These are phyloP conservation scores for Ilyonectria mors-panacis DNA, from an alignment of 2,329 filamentous ascomycete species.

Conservation along the genomic window DNA sequence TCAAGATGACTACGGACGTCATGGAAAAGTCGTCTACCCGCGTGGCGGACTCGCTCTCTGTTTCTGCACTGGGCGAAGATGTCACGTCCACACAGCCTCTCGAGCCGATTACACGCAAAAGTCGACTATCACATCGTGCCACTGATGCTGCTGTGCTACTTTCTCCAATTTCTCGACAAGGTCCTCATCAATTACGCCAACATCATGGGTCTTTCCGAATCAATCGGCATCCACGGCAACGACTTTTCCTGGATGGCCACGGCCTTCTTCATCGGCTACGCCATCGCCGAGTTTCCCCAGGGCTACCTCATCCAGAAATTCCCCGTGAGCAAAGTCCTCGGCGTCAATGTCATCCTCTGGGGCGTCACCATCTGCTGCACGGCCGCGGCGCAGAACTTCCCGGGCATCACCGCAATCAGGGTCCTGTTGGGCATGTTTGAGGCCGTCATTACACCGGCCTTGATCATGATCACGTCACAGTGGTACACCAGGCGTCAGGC, in stretches of 20 bases:
- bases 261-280: conserved; percentile 51
- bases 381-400: conserved; percentile 58
- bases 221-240: conserved; percentile 50
- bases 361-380: conserved; percentile 60
- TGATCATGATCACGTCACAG: conserved; percentile 63
- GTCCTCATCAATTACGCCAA: conserved; percentile 50
- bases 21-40: background rate
- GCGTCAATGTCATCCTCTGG: conserved; percentile 53
- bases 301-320: conserved; percentile 53
- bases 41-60: background rate
- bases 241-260: conserved; percentile 52
- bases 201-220: conserved; percentile 49
- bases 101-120: conserved; percentile 41
- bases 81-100: conserved; percentile 12
- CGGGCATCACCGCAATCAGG: conserved; percentile 58
- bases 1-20: background rate
- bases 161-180: conserved; percentile 49
- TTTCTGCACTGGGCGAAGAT: conserved; percentile 5
- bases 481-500: conserved; percentile 62
- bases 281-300: conserved; percentile 48
- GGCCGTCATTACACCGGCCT: conserved; percentile 64
- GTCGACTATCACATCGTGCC: conserved; percentile 47
- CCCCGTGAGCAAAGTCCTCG: conserved; percentile 53
- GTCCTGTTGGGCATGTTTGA: conserved; percentile 64
- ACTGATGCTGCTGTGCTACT: conserved; percentile 48